These are phyloP conservation scores for Heteromeles arbutifolia DNA, from an alignment of 306 rosid species.

Conservation along the genomic window DNA sequence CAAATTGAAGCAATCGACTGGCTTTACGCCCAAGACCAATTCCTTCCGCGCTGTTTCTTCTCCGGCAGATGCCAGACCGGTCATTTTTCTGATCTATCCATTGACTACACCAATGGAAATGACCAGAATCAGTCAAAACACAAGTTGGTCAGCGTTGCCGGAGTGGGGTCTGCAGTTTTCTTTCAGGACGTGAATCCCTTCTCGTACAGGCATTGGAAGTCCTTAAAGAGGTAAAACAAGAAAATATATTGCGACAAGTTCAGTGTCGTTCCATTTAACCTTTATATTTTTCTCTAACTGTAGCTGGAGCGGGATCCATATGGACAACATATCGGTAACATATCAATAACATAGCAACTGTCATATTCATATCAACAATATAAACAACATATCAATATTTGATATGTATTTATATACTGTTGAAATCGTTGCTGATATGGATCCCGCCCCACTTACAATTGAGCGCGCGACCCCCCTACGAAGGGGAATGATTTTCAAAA, in stretches of 20 bases:
- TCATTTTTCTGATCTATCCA: constrained; percentile 3
- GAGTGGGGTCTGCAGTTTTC: constrained; percentile 78
- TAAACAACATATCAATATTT: background rate
- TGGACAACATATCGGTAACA: no score
- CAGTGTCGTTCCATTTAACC: background rate
- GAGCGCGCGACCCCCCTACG: no score
- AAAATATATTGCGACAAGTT: background rate
- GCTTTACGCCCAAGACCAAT: constrained; percentile 60
- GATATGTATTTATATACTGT: no score
- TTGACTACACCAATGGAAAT: constrained; percentile 15
- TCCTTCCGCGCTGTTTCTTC: constrained; percentile 76
- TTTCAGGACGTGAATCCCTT: constrained; percentile 56
- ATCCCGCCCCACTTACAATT: no score
- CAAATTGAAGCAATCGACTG: constrained; percentile 77
- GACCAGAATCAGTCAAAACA: background rate
- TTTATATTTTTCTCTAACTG: background rate
- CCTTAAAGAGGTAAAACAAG: constrained; percentile 57
- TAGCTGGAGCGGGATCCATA: no score
- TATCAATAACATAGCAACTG: background rate
- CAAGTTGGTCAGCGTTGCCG: constrained; percentile 63
- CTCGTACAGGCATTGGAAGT: constrained; percentile 64
- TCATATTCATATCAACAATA: no score
- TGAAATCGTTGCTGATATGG: no score
- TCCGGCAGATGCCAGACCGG: constrained; percentile 38
- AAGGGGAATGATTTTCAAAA: background rate